Evolutionary conservation across 805 yeast genomes (phyloP).

Genomic region (Candida michaelii): DNA sequence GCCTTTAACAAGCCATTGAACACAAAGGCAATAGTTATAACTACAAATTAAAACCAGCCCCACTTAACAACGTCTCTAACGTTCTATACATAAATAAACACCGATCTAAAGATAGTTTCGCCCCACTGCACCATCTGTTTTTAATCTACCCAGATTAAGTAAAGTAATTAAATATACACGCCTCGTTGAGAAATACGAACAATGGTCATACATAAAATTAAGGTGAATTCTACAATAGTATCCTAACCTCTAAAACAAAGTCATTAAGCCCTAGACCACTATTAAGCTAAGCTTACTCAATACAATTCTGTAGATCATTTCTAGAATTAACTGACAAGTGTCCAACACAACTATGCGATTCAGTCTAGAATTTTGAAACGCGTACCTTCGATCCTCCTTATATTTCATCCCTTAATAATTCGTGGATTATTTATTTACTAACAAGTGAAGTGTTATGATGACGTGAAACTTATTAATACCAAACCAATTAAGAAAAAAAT

Average conservation of each 20-base stretch:
- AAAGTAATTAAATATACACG: slow-evolving; percentile 2
- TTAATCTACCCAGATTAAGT: slow-evolving; percentile 1
- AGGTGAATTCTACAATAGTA: not conserved
- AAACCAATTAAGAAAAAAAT: too few species aligned
- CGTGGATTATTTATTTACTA: not conserved
- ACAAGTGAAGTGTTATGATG: not conserved
- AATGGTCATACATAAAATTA: not conserved
- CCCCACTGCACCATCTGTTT: not conserved
- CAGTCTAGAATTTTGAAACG: not conserved
- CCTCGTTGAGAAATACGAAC: slow-evolving; percentile 5
- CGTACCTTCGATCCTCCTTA: not conserved
- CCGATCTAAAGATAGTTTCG: not conserved
- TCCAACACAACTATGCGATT: too few species aligned
- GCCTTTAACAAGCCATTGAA: too few species aligned
- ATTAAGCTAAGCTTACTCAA: not conserved
- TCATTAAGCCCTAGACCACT: too few species aligned
- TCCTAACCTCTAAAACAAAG: not conserved
- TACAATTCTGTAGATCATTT: not conserved
- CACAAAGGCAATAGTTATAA: too few species aligned
- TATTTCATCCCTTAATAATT: not conserved
- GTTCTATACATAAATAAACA: not conserved
- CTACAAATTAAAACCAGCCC: not conserved
- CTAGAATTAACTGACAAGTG: not conserved
- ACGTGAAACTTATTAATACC: not conserved
- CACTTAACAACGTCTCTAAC: not conserved